A percentile compares a stretch with the other conserved stretches of the same genome.
Evolutionary conservation across 1,284 basidiomycete genomes (phyloP).

Genomic region (Coniferiporia weirii): DNA sequence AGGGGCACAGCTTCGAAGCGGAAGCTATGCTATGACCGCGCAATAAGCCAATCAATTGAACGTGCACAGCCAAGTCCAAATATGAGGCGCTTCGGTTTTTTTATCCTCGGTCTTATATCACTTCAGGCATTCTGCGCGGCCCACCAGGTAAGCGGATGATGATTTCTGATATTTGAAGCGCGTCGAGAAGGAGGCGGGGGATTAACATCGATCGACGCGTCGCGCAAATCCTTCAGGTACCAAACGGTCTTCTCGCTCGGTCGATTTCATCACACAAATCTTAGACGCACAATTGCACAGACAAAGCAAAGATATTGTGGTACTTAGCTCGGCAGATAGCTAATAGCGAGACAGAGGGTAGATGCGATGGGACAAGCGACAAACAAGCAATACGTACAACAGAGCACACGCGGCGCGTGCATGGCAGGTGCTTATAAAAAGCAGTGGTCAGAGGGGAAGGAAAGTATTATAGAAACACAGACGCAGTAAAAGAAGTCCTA

Average conservation of each 20-base stretch:
- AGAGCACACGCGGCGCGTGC: neutral
- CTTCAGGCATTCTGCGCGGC: too few relatives aligned
- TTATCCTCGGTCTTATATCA: too few relatives aligned
- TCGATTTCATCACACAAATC: neutral
- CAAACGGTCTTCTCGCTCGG: neutral
- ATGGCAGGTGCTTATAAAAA: constrained; percentile 3
- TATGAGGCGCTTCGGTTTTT: too few relatives aligned
- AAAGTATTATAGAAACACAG: neutral
- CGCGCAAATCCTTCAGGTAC: neutral
- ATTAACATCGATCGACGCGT: neutral
- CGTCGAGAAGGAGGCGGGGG: neutral
- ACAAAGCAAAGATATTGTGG: neutral
- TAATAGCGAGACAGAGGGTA: neutral
- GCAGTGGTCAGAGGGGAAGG: neutral
- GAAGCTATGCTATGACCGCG: too few relatives aligned
- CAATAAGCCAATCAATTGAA: too few relatives aligned
- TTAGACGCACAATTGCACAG: neutral
- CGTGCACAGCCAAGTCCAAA: too few relatives aligned
- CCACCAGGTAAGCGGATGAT: neutral
- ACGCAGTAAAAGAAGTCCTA: neutral
- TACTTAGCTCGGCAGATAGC: neutral
- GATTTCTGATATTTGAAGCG: neutral
- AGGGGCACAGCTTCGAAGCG: too few relatives aligned
- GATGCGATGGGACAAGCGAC: neutral
- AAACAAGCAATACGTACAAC: neutral